Conservation (phyloP, 2,329 filamentous ascomycete genomes). For the Arthrinium puccinioides region DNA sequence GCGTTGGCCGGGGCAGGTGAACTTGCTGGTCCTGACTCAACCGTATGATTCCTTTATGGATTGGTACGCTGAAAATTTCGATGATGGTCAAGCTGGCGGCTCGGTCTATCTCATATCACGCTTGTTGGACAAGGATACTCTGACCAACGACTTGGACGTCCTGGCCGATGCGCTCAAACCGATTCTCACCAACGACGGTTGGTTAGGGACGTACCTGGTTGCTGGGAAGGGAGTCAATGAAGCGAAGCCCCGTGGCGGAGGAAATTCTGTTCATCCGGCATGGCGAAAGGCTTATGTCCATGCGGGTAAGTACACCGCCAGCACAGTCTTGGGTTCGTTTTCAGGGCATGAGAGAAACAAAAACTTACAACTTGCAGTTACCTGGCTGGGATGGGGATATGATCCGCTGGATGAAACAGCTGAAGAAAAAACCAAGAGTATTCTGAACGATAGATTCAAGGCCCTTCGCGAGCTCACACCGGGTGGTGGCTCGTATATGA, state of each 20-base stretch:
- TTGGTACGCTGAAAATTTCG: background rate
- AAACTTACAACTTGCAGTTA: background rate
- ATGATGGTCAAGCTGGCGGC: background rate
- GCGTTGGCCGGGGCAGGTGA: too few species aligned
- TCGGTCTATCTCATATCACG: too few species aligned
- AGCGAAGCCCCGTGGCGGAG: background rate
- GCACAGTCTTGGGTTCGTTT: too few species aligned
- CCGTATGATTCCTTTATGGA: background rate
- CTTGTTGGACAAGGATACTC: too few species aligned
- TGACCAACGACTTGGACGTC: background rate
- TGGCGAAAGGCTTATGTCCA: background rate
- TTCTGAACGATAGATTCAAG: background rate
- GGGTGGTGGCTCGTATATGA: conserved; percentile 33
- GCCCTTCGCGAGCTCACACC: conserved; percentile 12
- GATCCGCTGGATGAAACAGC: too few species aligned
- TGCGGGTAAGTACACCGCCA: background rate
- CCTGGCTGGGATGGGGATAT: too few species aligned
- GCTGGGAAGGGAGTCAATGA: background rate
- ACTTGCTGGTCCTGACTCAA: too few species aligned
- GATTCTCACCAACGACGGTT: background rate
- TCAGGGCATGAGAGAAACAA: background rate
- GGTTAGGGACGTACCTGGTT: background rate
- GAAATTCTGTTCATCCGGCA: background rate
- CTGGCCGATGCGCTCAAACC: background rate
- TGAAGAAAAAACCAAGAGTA: background rate